Evolutionary conservation across 345 rosid genomes (phyloP), one percentile per base, ranked within the genome.

Genomic region (Heritiera littoralis): DNA sequence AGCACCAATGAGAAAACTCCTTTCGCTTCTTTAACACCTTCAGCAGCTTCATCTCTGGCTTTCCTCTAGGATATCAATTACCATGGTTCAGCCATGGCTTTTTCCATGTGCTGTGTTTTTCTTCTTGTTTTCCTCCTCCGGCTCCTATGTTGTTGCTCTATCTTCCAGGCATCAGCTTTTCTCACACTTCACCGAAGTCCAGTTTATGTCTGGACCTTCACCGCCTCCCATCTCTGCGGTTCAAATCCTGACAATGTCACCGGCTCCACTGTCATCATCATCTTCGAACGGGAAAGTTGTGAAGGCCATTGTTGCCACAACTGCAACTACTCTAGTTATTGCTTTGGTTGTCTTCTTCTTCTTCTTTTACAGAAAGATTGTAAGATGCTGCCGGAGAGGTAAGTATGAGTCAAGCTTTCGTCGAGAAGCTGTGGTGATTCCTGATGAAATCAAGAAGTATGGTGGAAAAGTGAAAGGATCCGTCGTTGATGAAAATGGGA

Each of bases 401-500:
- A 79, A 41, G 20, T 28, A 15, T 23, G 66, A 65, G 38, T 64
- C 78, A 9, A 85, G 86, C 82, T 88, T 84, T 60, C 80, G 83
- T 72, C 41, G 60, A n/a, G 87, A 75, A 73, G 90, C 78, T 18
- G 63, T 64, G 28, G 81, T 72, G 81, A 80, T 77, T 23, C 48
- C 23, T 8, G 81, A 80, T 30, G 87, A 84, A 71, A 78, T 81
- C 14, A 54, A 63, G 59, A 79, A 79, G 28, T 71, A 78, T 59
- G 74, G 59, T 13, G 77, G 68, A 38, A 86, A 73, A 58, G 84
- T 87, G 48, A 86, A 83, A 66, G 84, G 86, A 45, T 56, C 87
- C 58, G 46, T 81, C 14, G 86, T 80, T 23, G 85, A 83, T 28
- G 88, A 85, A 72, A 72, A 81, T 23, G 89, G 92, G 2, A 15